These are phyloP conservation scores for Penicillium sp. DNA, from an alignment of 2,329 filamentous ascomycete species.

Conservation along the genomic window DNA sequence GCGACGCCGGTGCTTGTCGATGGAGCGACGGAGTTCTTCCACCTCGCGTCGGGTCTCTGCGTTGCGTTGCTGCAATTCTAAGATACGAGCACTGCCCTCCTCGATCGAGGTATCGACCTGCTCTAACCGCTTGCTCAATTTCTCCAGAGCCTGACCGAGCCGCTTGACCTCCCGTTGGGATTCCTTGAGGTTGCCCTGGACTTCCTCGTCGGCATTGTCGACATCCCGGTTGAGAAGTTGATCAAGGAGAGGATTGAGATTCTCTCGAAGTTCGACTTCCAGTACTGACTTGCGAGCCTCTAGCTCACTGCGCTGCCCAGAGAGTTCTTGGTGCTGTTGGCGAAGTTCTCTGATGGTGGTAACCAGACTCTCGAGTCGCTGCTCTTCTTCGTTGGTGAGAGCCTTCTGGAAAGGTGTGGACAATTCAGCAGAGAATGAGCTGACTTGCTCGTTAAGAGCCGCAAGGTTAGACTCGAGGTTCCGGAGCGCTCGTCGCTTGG, in stretches of 20 bases:
- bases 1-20: constrained; percentile 82
- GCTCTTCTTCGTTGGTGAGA: constrained; percentile 78
- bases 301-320: constrained; percentile 70
- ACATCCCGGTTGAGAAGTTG: constrained; percentile 77
- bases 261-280: constrained; percentile 85
- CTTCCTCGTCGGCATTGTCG: constrained; percentile 62
- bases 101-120: constrained; percentile 77
- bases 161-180: constrained; percentile 80
- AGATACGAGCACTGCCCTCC: constrained; percentile 54
- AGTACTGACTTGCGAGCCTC: constrained; percentile 80
- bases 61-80: constrained; percentile 60
- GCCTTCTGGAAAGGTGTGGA: constrained; percentile 89
- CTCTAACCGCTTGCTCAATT: constrained; percentile 67
- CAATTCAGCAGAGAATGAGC: constrained; percentile 77
- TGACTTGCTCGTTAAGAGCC: constrained; percentile 72
- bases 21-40: constrained; percentile 72
- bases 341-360: constrained; percentile 71
- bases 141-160: constrained; percentile 66
- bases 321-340: constrained; percentile 74
- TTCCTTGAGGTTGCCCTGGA: constrained; percentile 69
- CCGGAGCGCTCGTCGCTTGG: constrained; percentile 64
- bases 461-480: constrained; percentile 75
- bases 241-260: constrained; percentile 82
- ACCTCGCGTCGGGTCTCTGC: constrained; percentile 69
- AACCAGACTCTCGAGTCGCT: constrained; percentile 71